Evolutionary conservation across 805 yeast genomes (phyloP), one percentile per base, ranked within the genome.

Genomic region (Kregervanrija delftensis): DNA sequence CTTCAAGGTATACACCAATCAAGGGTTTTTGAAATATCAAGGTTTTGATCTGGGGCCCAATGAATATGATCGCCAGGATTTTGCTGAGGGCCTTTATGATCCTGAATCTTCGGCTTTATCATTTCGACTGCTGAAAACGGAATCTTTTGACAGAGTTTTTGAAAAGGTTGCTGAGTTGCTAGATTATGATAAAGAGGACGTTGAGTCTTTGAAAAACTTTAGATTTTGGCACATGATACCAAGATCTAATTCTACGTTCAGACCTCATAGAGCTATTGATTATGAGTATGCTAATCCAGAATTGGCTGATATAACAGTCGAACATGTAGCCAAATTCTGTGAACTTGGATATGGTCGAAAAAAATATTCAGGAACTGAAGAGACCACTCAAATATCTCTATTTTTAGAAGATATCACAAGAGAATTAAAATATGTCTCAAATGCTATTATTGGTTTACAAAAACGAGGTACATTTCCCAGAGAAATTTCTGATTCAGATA

Each of bases 31-130:
- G 45, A 66, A 75, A 43, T 82, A 76, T 56, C 72, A 77, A 55
- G 95, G 95, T 0, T 81, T 86, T 57, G 96, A 89, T 60, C 58
- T 84, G 12, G 86, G 82, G 11, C 81, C 87, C 4, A 86, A 86
- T 68, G 73, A 76, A 11, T 58, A 56, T 4, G 63, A 61, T 37
- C 57, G 53, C 10, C 67, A 68, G 38, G 68, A 69, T 38, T 81
- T 67, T 51, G 75, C 75, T 39, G 73, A 76, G 30, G 74, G 70
- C 1, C 59, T 77, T n/a, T 72, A 69, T 51, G 71, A 70, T 33
- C 66, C 68, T 1, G 67, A 67, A 5, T 68, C 77, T 1, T 68
- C 66, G 46, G 82, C 93, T 0, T 10, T 67, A 2, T 54, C 61
- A 3, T 56, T 82, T 35, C 77, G 74, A 57, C 69, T 83, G 2